phyloP scores from a whole-genome alignment of 2,329 filamentous ascomycete genomes.

The Ilyonectria destructans region DNA sequence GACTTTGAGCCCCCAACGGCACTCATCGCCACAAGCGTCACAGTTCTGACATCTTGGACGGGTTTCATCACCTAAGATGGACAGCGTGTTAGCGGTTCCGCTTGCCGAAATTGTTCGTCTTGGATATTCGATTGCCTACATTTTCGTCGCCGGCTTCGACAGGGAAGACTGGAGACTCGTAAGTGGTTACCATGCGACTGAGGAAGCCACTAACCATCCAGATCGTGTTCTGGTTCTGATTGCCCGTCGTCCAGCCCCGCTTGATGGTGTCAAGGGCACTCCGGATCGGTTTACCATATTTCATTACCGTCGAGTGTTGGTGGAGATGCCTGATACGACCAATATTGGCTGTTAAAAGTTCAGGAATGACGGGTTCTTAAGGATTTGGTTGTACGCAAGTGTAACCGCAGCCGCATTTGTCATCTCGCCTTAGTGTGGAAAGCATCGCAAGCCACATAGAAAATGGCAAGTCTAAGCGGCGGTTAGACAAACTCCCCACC shows the following conservation, averaged over 20 bases:
- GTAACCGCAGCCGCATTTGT: constrained; percentile 13
- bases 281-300: background rate
- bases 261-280: background rate
- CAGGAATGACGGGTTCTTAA: background rate
- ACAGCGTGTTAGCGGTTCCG: background rate
- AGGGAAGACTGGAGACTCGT: constrained; percentile 7
- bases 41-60: constrained; percentile 5
- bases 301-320: background rate
- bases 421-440: background rate
- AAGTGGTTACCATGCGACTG: background rate
- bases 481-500: background rate
- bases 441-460: background rate
- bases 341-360: background rate
- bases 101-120: background rate
- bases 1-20: constrained; percentile 18
- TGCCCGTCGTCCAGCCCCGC: background rate
- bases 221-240: constrained; percentile 10
- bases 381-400: background rate
- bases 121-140: background rate
- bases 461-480: constrained; percentile 16
- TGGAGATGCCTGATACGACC: background rate
- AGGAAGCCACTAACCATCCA: background rate
- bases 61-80: constrained; percentile 9
- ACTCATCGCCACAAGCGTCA: constrained; percentile 2
- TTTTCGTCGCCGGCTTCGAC: constrained; percentile 11